These are phyloP conservation scores for Mycena pura DNA, from an alignment of 768 basidiomycete genomes.

Conservation along the genomic window DNA sequence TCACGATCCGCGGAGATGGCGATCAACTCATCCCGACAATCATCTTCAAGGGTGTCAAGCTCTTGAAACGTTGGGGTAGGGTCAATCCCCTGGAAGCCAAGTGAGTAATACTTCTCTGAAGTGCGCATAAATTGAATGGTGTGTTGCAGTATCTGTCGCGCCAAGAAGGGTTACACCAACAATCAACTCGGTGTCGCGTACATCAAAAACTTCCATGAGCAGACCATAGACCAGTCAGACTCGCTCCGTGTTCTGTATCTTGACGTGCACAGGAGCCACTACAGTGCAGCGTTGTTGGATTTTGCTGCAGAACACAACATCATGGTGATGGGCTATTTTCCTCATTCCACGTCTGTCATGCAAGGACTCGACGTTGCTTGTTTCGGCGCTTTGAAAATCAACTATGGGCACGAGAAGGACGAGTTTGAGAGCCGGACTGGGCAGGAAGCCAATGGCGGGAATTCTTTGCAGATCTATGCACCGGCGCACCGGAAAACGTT, in stretches of 20 bases:
- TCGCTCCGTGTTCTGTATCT: not conserved
- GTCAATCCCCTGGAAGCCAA: conserved; percentile 10
- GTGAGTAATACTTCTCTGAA: not conserved
- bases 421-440: not conserved
- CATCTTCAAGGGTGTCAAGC: conserved; percentile 17
- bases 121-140: not conserved
- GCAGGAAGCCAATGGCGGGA: not conserved
- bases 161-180: not conserved
- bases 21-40: not conserved
- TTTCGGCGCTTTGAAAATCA: not conserved
- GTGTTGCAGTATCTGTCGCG: not conserved
- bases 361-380: not conserved
- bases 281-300: not conserved
- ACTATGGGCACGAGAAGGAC: conserved; percentile 1
- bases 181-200: not conserved
- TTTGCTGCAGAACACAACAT: not conserved
- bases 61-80: conserved; percentile 7
- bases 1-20: conserved; percentile 21
- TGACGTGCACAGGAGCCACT: not conserved
- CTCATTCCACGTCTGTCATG: not conserved
- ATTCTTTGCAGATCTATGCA: conserved; percentile 1
- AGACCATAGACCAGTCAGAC: not conserved
- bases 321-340: not conserved
- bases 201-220: not conserved
- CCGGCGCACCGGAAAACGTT: not conserved